A percentile compares a stretch with the other conserved stretches of the same genome.
Conservation (phyloP, 176 grass and related monocot genomes). For the Eremochloa ophiuroides region DNA sequence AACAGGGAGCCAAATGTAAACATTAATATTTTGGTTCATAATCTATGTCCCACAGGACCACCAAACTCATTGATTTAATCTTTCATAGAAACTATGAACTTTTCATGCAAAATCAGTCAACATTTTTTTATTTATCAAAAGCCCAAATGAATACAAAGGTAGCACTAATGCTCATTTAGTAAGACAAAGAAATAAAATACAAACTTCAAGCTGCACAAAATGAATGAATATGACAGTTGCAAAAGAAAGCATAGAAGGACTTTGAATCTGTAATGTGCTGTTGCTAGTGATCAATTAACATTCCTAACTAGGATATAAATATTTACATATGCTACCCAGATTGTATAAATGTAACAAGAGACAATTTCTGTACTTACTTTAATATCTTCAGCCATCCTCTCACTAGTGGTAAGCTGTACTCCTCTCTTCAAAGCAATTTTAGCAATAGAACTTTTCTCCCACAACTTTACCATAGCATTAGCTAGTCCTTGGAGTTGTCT, state of each 20-base stretch:
- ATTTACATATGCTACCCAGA: not conserved
- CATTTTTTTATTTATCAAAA: not conserved
- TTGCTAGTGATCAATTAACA: not conserved
- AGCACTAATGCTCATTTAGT: not conserved
- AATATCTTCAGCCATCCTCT: slow-evolving; percentile 97
- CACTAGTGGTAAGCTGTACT: slow-evolving; percentile 85
- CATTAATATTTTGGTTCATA: not conserved
- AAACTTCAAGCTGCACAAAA: slow-evolving; percentile 13
- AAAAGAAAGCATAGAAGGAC: not conserved
- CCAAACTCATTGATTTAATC: slow-evolving; percentile 6
- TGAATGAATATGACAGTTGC: not conserved
- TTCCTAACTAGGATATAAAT: not conserved
- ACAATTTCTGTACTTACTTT: slow-evolving; percentile 52
- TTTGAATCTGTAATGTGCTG: not conserved
- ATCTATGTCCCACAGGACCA: not conserved
- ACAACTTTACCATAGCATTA: slow-evolving; percentile 74
- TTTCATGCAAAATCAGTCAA: not conserved
- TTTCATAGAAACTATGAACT: not conserved
- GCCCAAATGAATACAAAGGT: not conserved
- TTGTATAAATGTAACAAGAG: not conserved
- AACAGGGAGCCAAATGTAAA: not conserved
- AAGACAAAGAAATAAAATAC: not conserved
- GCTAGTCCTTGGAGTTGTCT: slow-evolving; percentile 94
- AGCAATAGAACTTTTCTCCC: slow-evolving; percentile 91
- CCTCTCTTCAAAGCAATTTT: slow-evolving; percentile 93